Evolutionary conservation across 108 stramenopile genomes (phyloP).

Genomic region (Cyclotella cryptica): DNA sequence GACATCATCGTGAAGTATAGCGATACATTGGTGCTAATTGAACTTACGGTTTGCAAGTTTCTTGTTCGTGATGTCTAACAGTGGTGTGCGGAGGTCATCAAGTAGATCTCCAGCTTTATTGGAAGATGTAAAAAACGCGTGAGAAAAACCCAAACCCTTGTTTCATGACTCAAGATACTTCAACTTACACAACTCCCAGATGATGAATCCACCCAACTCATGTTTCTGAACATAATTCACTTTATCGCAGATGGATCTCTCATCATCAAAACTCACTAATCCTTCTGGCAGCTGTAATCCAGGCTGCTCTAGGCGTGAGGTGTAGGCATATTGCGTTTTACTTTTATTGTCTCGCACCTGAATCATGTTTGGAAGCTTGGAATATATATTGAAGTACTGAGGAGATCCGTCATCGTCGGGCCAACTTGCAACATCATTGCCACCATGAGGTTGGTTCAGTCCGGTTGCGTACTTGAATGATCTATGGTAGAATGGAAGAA

Average conservation of each 20-base stretch:
- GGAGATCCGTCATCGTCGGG: slow-evolving; percentile 44
- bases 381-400: slow-evolving; percentile 42
- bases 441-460: slow-evolving; percentile 42
- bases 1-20: not conserved
- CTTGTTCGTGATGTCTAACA: slow-evolving; percentile 44
- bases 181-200: slow-evolving; percentile 53
- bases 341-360: slow-evolving; percentile 31
- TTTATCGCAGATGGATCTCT: slow-evolving; percentile 53
- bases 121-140: not conserved
- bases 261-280: slow-evolving; percentile 45
- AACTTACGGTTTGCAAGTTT: slow-evolving; percentile 35
- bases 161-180: not conserved
- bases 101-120: slow-evolving; percentile 36
- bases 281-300: slow-evolving; percentile 18
- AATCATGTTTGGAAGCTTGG: slow-evolving; percentile 29
- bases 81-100: slow-evolving; percentile 29
- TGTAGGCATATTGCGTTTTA: slow-evolving; percentile 50
- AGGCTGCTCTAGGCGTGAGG: not conserved
- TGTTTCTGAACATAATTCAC: slow-evolving; percentile 42
- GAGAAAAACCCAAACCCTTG: not conserved
- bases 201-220: slow-evolving; percentile 34
- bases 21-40: not conserved
- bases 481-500: slow-evolving; percentile 49
- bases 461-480: slow-evolving; percentile 39
- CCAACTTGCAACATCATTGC: slow-evolving; percentile 40